phyloP scores from a whole-genome alignment of 306 rosid genomes.

The Castanea mollissima region DNA sequence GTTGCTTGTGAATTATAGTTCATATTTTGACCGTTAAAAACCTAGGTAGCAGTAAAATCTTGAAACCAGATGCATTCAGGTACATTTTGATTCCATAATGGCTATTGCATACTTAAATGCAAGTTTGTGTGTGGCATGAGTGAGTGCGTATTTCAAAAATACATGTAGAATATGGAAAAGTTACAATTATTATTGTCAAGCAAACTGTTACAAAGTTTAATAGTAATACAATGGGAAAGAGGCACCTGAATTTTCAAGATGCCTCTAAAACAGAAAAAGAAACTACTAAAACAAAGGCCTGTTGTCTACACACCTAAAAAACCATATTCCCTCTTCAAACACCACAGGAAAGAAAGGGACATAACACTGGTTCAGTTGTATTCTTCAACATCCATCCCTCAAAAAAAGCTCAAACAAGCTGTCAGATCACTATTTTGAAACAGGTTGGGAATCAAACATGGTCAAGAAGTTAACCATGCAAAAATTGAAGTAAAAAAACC shows the following conservation, averaged over 20 bases:
- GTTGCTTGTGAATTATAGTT: neutral
- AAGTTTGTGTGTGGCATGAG: neutral
- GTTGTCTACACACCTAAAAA: conserved; percentile 35
- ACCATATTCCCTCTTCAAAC: conserved; percentile 16
- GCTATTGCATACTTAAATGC: neutral
- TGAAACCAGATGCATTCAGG: neutral
- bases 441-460: conserved; percentile 47
- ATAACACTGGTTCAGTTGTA: conserved; percentile 28
- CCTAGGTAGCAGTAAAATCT: neutral
- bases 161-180: neutral
- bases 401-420: conserved; percentile 35
- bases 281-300: conserved; percentile 38
- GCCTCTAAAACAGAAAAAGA: conserved; percentile 25
- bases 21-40: neutral
- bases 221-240: conserved; percentile 20
- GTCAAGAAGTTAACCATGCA: conserved; percentile 49
- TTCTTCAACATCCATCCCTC: conserved; percentile 29
- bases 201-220: conserved; percentile 12
- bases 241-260: conserved; percentile 12
- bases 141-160: neutral
- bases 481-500: conserved; percentile 33
- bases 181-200: conserved; percentile 8
- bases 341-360: conserved; percentile 18
- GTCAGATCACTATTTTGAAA: conserved; percentile 34
- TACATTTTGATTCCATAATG: neutral